Conservation (phyloP, 257 asterid genomes). For the Nicotiana attenuata region DNA sequence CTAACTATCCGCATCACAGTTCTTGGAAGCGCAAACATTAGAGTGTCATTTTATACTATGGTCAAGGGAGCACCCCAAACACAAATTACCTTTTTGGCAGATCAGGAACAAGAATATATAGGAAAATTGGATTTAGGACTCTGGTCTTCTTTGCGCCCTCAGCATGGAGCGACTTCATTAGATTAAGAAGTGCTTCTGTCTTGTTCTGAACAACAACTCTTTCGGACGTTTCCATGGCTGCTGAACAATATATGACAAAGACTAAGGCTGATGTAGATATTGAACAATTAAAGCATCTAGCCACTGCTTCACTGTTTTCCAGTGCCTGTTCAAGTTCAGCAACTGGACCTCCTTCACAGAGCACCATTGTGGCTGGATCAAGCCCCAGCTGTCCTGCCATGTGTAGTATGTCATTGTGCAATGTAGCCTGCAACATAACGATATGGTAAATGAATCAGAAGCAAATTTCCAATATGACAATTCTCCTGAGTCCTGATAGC, state of each 20-base stretch:
- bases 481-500: background rate
- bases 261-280: slow-evolving; percentile 52
- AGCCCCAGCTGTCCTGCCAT: slow-evolving; percentile 99
- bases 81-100: slow-evolving; percentile 79
- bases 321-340: slow-evolving; percentile 73
- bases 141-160: slow-evolving; percentile 31
- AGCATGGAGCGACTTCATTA: slow-evolving; percentile 43
- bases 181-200: slow-evolving; percentile 38
- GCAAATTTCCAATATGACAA: background rate
- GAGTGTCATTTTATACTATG: background rate
- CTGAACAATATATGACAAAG: slow-evolving; percentile 70
- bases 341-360: slow-evolving; percentile 52
- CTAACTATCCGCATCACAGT: background rate
- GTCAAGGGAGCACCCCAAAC: background rate
- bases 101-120: slow-evolving; percentile 84
- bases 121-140: slow-evolving; percentile 46
- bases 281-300: slow-evolving; percentile 66
- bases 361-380: slow-evolving; percentile 89
- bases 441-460: background rate
- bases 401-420: slow-evolving; percentile 62
- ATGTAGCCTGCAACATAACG: slow-evolving; percentile 64
- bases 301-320: slow-evolving; percentile 76
- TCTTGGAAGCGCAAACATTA: background rate
- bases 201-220: slow-evolving; percentile 53
- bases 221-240: slow-evolving; percentile 46